Base-by-base conservation (phyloP, 148 eudicot species). In the Silene latifolia region DNA sequence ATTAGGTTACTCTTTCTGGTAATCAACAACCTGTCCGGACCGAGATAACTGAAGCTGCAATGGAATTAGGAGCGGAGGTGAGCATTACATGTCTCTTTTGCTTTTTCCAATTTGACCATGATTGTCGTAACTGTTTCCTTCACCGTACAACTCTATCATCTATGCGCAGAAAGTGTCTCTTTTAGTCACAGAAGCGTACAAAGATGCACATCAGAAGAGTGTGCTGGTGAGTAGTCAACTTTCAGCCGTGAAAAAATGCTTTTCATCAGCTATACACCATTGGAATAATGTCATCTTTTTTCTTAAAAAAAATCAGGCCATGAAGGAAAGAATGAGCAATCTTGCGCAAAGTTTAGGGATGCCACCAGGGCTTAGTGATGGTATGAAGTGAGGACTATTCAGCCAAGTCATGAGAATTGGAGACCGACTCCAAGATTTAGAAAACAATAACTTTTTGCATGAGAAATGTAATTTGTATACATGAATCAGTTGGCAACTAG, bases 11-110 rank as follows among this genome's bases (percentile, higher is more conserved):
- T n/a, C 91, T 94, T 29, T 89, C 98, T 44, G 98, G 98, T 15
- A 94, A 91, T 79, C 97, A 91, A 83, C 97, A 91, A 82, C 98
- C 98, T 57, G 72, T 94, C 56, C 90, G 98, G 51, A 91, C 89
- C 63, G 98, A 94, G 83, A 93, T 94, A 69, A 94, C 98, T 29
- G 98, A 93, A 82, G 93, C 98, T 81, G 98, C 98, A 63, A 87
- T 91, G 96, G 96, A 86, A 59, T 77, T 94, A 72, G 98, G 98
- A 67, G 82, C 97, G 15, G 98, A 89, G 76, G 98, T 91, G 72
- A 84, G 86, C 71, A 44, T 17, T 62, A 32, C 10, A 29, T 12
- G 1, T 4, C 19, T 72, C 17, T 11, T 13, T 5, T 17, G 2
- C 19, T 72, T 11, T 11, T 63, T 60, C 4, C 5, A 4, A 18